phyloP scores from a whole-genome alignment of 2,329 filamentous ascomycete genomes.

The Epicoccum nigrum region DNA sequence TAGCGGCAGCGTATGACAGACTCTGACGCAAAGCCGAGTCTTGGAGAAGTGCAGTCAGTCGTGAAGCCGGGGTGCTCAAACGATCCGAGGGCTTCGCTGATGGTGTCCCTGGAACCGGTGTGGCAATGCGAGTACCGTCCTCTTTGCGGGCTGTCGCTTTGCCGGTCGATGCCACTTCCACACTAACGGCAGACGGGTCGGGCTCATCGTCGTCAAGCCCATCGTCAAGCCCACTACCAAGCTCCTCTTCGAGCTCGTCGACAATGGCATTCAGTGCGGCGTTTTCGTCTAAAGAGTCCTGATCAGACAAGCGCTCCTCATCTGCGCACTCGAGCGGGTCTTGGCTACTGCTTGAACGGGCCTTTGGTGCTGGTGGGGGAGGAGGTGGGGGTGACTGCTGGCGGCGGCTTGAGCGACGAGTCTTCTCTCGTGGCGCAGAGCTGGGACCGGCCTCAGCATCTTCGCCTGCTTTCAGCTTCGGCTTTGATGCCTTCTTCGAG shows the following conservation, averaged over 20 bases:
- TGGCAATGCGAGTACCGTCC: slow-evolving; percentile 84
- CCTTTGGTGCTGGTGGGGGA: slow-evolving; percentile 57
- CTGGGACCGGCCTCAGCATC: slow-evolving; percentile 54
- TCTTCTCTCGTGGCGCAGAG: slow-evolving; percentile 63
- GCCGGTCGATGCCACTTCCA: slow-evolving; percentile 85
- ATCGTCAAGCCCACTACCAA: slow-evolving; percentile 58
- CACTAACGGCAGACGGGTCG: slow-evolving; percentile 85
- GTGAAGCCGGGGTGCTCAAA: slow-evolving; percentile 37
- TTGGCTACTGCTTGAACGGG: slow-evolving; percentile 32
- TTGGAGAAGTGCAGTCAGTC: slow-evolving; percentile 40
- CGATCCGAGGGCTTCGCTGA: slow-evolving; percentile 40
- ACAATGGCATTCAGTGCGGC: slow-evolving; percentile 80
- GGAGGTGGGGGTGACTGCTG: slow-evolving; percentile 59
- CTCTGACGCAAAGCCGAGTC: slow-evolving; percentile 42
- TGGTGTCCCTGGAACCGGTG: slow-evolving; percentile 68
- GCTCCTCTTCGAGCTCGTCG: slow-evolving; percentile 86
- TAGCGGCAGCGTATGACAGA: slow-evolving; percentile 81
- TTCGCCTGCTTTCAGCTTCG: slow-evolving; percentile 46
- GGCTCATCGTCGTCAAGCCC: slow-evolving; percentile 58
- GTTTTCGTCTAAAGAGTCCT: slow-evolving; percentile 70
- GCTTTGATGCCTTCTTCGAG: slow-evolving; percentile 40
- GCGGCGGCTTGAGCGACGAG: slow-evolving; percentile 69
- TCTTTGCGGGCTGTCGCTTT: slow-evolving; percentile 91
- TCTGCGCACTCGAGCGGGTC: slow-evolving; percentile 89
- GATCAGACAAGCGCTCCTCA: slow-evolving; percentile 80